A percentile compares a stretch with the other conserved stretches of the same genome.
phyloP scores from a whole-genome alignment of 2,329 filamentous ascomycete species.

The Phymatotrichopsis omnivora region DNA sequence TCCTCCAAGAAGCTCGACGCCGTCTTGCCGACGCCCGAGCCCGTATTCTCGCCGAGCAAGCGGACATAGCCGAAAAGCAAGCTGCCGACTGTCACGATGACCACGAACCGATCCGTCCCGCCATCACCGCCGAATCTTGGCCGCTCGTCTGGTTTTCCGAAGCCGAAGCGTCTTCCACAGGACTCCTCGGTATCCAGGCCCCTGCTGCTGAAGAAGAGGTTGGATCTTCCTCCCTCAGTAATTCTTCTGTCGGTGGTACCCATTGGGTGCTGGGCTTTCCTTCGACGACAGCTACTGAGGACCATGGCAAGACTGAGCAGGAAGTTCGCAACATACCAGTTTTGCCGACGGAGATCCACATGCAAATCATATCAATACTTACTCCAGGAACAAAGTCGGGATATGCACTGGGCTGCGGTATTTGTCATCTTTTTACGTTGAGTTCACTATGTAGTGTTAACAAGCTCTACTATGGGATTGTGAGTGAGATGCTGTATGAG shows the following conservation, averaged over 20 bases:
- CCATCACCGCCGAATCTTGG: conserved; percentile 6
- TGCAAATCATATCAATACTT: conserved; percentile 22
- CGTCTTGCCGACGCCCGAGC: conserved; percentile 2
- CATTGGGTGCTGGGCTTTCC: too few relatives aligned
- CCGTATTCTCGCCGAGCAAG: too few relatives aligned
- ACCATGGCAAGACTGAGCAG: too few relatives aligned
- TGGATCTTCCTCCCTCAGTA: neutral
- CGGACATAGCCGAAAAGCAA: too few relatives aligned
- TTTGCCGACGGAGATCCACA: conserved; percentile 24
- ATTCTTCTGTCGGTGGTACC: neutral
- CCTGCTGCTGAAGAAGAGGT: conserved; percentile 21
- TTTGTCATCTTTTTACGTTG: conserved; percentile 23
- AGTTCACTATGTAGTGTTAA: conserved; percentile 23
- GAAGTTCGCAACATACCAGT: too few relatives aligned
- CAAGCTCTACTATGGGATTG: conserved; percentile 17
- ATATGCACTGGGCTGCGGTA: conserved; percentile 20
- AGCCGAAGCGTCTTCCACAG: conserved; percentile 17
- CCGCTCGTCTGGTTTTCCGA: conserved; percentile 11
- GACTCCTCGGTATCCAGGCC: conserved; percentile 24
- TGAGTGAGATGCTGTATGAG: conserved; percentile 17
- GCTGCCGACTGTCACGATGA: too few relatives aligned
- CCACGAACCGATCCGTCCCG: too few relatives aligned
- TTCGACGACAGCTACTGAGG: too few relatives aligned
- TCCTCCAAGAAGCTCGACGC: conserved; percentile 9
- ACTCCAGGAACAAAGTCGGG: conserved; percentile 7